Evolutionary conservation across 164 flowering plant species (phyloP), one percentile per base, ranked within the genome.

Genomic region (Magnolia sinica): DNA sequence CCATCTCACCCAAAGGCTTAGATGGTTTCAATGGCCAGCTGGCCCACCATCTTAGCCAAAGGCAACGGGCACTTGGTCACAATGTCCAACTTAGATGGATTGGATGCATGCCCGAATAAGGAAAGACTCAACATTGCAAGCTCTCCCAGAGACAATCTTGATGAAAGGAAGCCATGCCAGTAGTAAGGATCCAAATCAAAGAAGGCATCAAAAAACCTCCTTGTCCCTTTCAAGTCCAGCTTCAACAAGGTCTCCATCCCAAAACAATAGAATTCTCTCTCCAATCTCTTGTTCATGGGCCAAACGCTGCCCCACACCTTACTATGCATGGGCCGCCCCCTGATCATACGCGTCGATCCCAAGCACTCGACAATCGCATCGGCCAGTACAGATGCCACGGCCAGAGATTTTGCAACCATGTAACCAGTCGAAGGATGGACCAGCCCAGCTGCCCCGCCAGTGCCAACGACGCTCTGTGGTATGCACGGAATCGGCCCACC

Each of bases 381-480:
- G 1, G 92, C 93, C 8, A 90, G 24, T 0, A 81, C 67, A 0
- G 90, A 82, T 29, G 96, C 89, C 11, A 83, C 29, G 22, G 86
- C 85, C 83, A 90, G 72, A 7, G 90, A 75, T 7, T 78, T 73
- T 19, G 90, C 94, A 83, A 91, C 91, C 86, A 80, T 82, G 87
- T 88, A 93, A 65, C 96, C 93, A 0, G 92, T 93, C 1, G 95
- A 82, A 19, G 95, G 95, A 72, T 91, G 94, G 22, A 92, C 93
- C 3, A 88, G 23, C 63, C 96, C 96, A 0, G 90, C 86, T 4
- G 82, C 82, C 27, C 93, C 96, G 16, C 98, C 98, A 24, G 87
- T 81, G 0, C 84, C 90, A 88, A 89, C 74, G 66, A 89, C 87
- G 20, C 71, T 83, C 72, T 90, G 94, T 64, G 93, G 93, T 16